Evolutionary conservation across 1,139 yeast species (phyloP).

Genomic region (Tardiomyces depauwii): DNA sequence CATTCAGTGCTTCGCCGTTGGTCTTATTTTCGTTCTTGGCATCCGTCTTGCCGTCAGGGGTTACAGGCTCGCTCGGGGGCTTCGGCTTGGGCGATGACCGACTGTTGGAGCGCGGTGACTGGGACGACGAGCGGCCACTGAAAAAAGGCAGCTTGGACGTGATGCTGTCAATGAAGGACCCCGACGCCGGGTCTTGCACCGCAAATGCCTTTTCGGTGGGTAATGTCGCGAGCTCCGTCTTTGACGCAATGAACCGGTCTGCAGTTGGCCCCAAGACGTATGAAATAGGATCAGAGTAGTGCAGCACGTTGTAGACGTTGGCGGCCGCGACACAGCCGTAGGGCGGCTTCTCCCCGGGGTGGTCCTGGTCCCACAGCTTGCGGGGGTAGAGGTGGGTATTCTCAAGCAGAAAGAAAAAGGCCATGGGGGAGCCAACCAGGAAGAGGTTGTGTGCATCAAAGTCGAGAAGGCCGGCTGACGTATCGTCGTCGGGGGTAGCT

Average conservation of each 20-base stretch:
- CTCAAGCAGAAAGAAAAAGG: slow-evolving; percentile 43
- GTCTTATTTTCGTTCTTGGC: neutral
- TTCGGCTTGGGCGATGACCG: neutral
- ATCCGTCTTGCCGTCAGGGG: neutral
- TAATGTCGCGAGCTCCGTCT: slow-evolving; percentile 18
- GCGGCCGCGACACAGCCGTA: slow-evolving; percentile 32
- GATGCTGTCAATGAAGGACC: slow-evolving; percentile 12
- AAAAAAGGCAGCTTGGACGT: slow-evolving; percentile 13
- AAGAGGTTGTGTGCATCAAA: slow-evolving; percentile 71
- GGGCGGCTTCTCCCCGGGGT: slow-evolving; percentile 8
- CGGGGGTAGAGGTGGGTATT: slow-evolving; percentile 19
- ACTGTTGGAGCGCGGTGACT: neutral
- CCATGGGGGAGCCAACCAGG: slow-evolving; percentile 83
- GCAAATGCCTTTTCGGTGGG: slow-evolving; percentile 17
- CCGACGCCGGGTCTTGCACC: neutral
- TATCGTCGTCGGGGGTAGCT: neutral
- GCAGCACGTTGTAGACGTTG: slow-evolving; percentile 28
- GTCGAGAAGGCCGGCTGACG: slow-evolving; percentile 24
- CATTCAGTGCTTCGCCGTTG: neutral
- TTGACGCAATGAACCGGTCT: slow-evolving; percentile 20
- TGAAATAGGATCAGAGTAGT: slow-evolving; percentile 32
- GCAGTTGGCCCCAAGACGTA: slow-evolving; percentile 29
- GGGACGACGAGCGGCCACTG: neutral
- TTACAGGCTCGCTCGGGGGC: neutral
- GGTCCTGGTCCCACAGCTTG: slow-evolving; percentile 10